These are phyloP conservation scores for Suzukiozyma palmioleophila DNA, from an alignment of 1,139 yeast genomes.

Conservation along the genomic window DNA sequence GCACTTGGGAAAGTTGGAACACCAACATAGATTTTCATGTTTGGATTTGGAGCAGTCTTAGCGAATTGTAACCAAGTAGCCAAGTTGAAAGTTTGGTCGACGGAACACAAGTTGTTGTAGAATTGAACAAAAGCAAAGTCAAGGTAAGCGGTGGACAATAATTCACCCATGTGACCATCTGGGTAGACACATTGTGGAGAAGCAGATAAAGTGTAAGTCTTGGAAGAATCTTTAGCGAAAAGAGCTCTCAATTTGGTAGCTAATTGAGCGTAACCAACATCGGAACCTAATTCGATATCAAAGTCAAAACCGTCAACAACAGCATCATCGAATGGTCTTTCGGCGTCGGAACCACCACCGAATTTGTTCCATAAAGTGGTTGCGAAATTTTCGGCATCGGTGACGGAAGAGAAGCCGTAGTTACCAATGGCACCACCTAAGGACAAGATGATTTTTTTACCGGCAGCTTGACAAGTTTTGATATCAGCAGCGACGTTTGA, in stretches of 20 bases:
- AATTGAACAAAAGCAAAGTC: slow-evolving; percentile 91
- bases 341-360: slow-evolving; percentile 62
- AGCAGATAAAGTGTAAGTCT: slow-evolving; percentile 72
- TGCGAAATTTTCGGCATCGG: slow-evolving; percentile 65
- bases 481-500: slow-evolving; percentile 67
- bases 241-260: slow-evolving; percentile 57
- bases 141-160: slow-evolving; percentile 55
- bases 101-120: slow-evolving; percentile 81
- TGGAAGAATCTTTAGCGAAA: slow-evolving; percentile 49
- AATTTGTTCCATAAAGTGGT: slow-evolving; percentile 74
- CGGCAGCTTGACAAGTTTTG: slow-evolving; percentile 68
- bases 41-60: slow-evolving; percentile 17
- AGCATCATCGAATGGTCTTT: slow-evolving; percentile 67
- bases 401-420: slow-evolving; percentile 64
- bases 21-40: slow-evolving; percentile 31
- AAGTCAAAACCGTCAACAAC: slow-evolving; percentile 40
- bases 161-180: slow-evolving; percentile 73
- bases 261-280: slow-evolving; percentile 59
- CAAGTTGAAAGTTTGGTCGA: slow-evolving; percentile 66
- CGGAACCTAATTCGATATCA: slow-evolving; percentile 39
- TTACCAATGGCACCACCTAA: slow-evolving; percentile 83
- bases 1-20: slow-evolving; percentile 8
- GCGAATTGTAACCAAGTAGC: slow-evolving; percentile 80
- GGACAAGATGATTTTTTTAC: slow-evolving; percentile 76
- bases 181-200: slow-evolving; percentile 96